Evolutionary conservation across 1,284 basidiomycete genomes (phyloP), one percentile per base, ranked within the genome.

Genomic region (Melampsora americana): DNA sequence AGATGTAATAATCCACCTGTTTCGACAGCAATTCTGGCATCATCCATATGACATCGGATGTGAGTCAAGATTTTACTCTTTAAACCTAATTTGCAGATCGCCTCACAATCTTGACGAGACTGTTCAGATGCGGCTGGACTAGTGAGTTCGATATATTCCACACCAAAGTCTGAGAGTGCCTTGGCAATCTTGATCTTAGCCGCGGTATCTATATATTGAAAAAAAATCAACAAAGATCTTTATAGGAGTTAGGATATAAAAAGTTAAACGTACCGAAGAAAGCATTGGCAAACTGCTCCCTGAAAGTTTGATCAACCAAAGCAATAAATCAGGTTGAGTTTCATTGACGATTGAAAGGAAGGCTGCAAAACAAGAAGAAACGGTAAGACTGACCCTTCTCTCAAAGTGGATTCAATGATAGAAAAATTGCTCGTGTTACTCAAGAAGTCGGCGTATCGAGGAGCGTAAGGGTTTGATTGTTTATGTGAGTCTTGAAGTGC

Each of bases 21-120:
- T 87, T 99, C 96, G 77, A 99, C 95, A 71, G 96, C 96, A 81
- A 99, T 94, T 74, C 93, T 88, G 32, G 96, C 96, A 85, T 99
- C 96, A 83, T 99, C 95, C 96, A 99, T 99, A 85, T 99, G 96
- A 85, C 96, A 99, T 78, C 96, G 90, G 82, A 99, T 99, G 86
- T 99, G 96, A 32, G 96, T 99, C 79, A 99, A 89, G 84, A 99
- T 94, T 88, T 96, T 97, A 82, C 90, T 86, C 88, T 93, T 95
- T 84, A 99, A 88, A 7, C 95, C 95, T 80, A 99, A 92, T 88
- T 95, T 95, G 90, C 96, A 99, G 85, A 99, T 99, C 66, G 92
- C 92, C 86, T 97, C 94, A 85, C 96, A 99, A 83, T 99, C 95
- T 35, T 86, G 85, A 70, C 92, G 88, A 35, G 94, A 96, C 85